These are phyloP conservation scores for Penicillium atrosanguineum DNA, from an alignment of 495 filamentous ascomycete species.

Conservation along the genomic window DNA sequence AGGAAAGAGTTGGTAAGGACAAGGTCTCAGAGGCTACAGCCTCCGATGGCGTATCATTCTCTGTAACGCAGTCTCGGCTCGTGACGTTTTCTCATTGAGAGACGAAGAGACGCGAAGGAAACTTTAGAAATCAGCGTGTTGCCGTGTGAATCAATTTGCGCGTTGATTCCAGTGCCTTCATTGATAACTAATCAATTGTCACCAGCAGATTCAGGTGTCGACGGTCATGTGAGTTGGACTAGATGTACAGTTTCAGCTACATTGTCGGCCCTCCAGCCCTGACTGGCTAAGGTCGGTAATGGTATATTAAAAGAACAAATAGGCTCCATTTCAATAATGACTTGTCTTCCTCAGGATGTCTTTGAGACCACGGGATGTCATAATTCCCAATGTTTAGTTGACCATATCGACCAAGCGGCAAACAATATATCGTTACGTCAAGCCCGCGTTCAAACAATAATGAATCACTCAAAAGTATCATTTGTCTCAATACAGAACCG, in stretches of 20 bases:
- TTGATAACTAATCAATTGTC: neutral
- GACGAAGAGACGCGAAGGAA: neutral
- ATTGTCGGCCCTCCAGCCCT: no score
- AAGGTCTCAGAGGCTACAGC: neutral
- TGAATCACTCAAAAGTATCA: no score
- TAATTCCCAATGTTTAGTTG: no score
- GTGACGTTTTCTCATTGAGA: slow-evolving; percentile 3
- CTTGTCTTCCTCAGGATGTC: no score
- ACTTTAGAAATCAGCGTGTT: neutral
- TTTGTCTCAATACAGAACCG: neutral
- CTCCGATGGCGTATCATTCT: slow-evolving; percentile 9
- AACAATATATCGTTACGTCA: no score
- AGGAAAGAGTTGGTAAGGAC: neutral
- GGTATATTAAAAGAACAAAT: no score
- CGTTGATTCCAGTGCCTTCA: neutral
- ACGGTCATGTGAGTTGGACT: neutral
- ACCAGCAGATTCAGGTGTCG: neutral
- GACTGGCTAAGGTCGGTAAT: no score
- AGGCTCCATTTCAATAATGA: no score
- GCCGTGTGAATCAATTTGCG: neutral
- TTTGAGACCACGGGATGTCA: no score
- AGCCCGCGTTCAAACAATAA: no score
- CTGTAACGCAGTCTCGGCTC: neutral
- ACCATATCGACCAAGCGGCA: no score
- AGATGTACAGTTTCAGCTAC: neutral